Percentiles rank a stretch among this genome's conserved stretches.
Evolutionary conservation across 2,329 filamentous ascomycete genomes (phyloP).

Genomic region (Neonectria magnoliae): DNA sequence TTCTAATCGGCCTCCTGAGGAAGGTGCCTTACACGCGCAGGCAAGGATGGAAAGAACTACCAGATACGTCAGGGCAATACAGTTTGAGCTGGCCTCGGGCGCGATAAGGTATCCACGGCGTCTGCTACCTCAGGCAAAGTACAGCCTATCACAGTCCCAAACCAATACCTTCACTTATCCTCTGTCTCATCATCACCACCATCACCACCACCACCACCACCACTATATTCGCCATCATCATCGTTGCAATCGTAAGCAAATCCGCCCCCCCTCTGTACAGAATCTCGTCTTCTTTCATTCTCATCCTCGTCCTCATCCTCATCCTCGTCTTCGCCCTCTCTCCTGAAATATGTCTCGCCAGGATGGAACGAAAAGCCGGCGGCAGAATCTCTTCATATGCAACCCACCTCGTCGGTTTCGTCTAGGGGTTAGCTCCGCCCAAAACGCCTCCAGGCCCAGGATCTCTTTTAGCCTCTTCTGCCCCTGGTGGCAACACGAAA

Average conservation of each 20-base stretch:
- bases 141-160: background rate
- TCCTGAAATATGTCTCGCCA: conserved; percentile 11
- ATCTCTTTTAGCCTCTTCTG: conserved; percentile 21
- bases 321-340: conserved; percentile 1
- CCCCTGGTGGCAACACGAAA: conserved; percentile 41
- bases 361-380: conserved; percentile 11
- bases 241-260: background rate
- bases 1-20: conserved; percentile 8
- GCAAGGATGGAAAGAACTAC: conserved; percentile 8
- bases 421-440: conserved; percentile 32
- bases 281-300: background rate
- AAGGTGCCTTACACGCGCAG: conserved; percentile 15
- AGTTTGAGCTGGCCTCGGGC: background rate
- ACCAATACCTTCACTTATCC: background rate
- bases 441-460: conserved; percentile 16
- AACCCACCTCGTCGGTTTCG: conserved; percentile 16
- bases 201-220: background rate
- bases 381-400: conserved; percentile 14
- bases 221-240: background rate
- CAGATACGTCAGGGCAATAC: background rate
- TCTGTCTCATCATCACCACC: background rate
- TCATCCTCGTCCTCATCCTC: background rate
- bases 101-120: background rate
- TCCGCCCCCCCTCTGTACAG: background rate
- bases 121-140: too few species aligned